Evolutionary conservation across 441 rosid genomes (phyloP).

Genomic region (Populus hybrid): DNA sequence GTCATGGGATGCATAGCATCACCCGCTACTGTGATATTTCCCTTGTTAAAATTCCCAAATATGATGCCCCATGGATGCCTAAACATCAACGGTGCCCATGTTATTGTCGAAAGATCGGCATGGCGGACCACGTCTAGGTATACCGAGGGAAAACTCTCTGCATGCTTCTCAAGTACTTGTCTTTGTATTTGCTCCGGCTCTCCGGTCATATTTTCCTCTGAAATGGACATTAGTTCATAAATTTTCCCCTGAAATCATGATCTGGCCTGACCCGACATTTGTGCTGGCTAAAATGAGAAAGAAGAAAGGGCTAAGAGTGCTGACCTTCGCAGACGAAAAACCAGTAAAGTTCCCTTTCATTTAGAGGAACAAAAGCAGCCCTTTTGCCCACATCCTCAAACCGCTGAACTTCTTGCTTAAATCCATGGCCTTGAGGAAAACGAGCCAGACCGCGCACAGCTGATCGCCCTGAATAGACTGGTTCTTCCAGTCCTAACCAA

Average conservation of each 20-base stretch:
- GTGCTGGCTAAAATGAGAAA: not conserved
- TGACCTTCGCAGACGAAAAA: constrained; percentile 21
- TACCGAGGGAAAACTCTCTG: constrained; percentile 24
- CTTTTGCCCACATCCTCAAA: constrained; percentile 28
- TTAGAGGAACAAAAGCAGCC: constrained; percentile 33
- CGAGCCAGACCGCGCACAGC: constrained; percentile 34
- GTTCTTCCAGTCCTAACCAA: constrained; percentile 33
- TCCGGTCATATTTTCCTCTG: constrained; percentile 9
- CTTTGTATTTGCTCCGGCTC: constrained; percentile 30
- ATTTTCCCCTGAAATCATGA: not conserved
- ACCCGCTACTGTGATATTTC: constrained; percentile 36
- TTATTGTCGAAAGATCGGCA: constrained; percentile 31
- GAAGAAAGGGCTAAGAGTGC: not conserved
- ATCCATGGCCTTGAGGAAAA: constrained; percentile 36
- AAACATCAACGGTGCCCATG: constrained; percentile 32
- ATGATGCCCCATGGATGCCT: constrained; percentile 41
- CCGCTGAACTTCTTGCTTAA: constrained; percentile 15
- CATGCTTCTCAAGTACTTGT: constrained; percentile 26
- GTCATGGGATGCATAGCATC: constrained; percentile 63
- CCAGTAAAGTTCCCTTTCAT: constrained; percentile 36
- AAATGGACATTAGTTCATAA: not conserved
- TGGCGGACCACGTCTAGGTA: constrained; percentile 30
- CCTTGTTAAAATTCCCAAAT: constrained; percentile 26
- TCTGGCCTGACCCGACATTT: not conserved
- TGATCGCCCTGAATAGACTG: constrained; percentile 33